Conservation (phyloP, 768 basidiomycete species). For the Collybia nuda region DNA sequence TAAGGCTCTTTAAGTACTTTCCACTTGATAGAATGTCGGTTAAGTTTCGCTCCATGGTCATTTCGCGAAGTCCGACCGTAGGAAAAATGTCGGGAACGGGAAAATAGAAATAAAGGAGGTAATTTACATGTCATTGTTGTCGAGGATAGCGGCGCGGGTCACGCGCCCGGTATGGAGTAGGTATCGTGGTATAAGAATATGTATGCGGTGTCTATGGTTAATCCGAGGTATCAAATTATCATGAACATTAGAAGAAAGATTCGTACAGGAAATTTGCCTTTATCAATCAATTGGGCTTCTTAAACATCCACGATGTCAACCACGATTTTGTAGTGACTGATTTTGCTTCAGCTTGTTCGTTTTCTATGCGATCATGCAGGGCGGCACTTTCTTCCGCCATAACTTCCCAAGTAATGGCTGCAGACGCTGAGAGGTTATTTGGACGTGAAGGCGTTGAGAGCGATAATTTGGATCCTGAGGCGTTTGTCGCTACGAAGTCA, state of each 20-base stretch:
- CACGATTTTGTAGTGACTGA: slow-evolving; percentile 49
- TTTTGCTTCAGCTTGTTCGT: slow-evolving; percentile 54
- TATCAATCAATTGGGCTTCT: slow-evolving; percentile 28
- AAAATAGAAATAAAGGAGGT: slow-evolving; percentile 18
- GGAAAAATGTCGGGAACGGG: slow-evolving; percentile 38
- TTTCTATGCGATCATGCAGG: slow-evolving; percentile 48
- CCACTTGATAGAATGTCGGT: slow-evolving; percentile 26
- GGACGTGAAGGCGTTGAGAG: slow-evolving; percentile 25
- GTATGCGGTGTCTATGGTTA: slow-evolving; percentile 28
- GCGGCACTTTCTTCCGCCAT: slow-evolving; percentile 69
- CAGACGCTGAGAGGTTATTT: slow-evolving; percentile 52
- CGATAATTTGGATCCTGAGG: slow-evolving; percentile 36
- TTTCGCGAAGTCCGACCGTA: slow-evolving; percentile 18
- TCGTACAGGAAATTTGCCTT: slow-evolving; percentile 15
- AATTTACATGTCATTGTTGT: slow-evolving; percentile 12
- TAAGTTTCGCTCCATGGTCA: slow-evolving; percentile 24
- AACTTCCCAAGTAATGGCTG: slow-evolving; percentile 68
- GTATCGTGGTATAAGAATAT: slow-evolving; percentile 18
- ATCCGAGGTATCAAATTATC: slow-evolving; percentile 38
- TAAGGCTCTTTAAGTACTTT: slow-evolving; percentile 12
- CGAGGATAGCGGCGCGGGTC: slow-evolving; percentile 17
- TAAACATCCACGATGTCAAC: slow-evolving; percentile 71
- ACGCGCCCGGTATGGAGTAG: slow-evolving; percentile 20
- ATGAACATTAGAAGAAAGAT: slow-evolving; percentile 23
- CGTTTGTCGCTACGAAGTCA: slow-evolving; percentile 36